These are phyloP conservation scores for Talaromyces sp. DNA, from an alignment of 2,329 filamentous ascomycete genomes.

Conservation along the genomic window DNA sequence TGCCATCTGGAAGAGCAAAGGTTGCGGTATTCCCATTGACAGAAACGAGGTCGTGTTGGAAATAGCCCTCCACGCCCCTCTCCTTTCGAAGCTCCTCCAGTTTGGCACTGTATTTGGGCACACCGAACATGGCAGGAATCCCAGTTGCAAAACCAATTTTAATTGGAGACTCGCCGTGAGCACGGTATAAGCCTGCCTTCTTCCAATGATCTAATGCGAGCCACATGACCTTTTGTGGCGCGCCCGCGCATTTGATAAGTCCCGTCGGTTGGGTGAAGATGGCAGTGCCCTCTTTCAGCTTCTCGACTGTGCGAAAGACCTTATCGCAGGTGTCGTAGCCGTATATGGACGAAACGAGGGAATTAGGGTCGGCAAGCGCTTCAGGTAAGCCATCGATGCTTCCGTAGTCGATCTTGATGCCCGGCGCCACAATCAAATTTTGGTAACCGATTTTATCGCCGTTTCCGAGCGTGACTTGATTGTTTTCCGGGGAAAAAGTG, in stretches of 20 bases:
- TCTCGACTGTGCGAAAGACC: conserved; percentile 45
- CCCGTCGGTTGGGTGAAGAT: conserved; percentile 57
- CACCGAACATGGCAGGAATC: conserved; percentile 53
- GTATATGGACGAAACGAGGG: conserved; percentile 53
- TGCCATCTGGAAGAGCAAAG: conserved; percentile 42
- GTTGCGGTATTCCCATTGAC: conserved; percentile 50
- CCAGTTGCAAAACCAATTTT: conserved; percentile 53
- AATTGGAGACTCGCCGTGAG: conserved; percentile 36
- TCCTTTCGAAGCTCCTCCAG: conserved; percentile 51
- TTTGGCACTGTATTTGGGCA: conserved; percentile 53
- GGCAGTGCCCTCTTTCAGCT: conserved; percentile 45
- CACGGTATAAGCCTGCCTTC: conserved; percentile 45
- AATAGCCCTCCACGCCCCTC: conserved; percentile 52
- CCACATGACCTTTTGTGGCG: conserved; percentile 59
- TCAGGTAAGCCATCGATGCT: conserved; percentile 53
- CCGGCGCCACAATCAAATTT: conserved; percentile 58
- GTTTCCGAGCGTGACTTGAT: conserved; percentile 49
- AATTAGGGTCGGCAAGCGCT: conserved; percentile 44
- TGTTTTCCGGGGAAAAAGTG: conserved; percentile 51
- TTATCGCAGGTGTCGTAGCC: conserved; percentile 52
- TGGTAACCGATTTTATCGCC: conserved; percentile 57
- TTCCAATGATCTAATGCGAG: conserved; percentile 57
- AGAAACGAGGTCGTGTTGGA: conserved; percentile 51
- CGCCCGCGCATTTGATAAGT: conserved; percentile 56
- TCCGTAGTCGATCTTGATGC: conserved; percentile 47